Evolutionary conservation across 2,329 filamentous ascomycete genomes (phyloP).

Genomic region (Monilinia aucupariae): DNA sequence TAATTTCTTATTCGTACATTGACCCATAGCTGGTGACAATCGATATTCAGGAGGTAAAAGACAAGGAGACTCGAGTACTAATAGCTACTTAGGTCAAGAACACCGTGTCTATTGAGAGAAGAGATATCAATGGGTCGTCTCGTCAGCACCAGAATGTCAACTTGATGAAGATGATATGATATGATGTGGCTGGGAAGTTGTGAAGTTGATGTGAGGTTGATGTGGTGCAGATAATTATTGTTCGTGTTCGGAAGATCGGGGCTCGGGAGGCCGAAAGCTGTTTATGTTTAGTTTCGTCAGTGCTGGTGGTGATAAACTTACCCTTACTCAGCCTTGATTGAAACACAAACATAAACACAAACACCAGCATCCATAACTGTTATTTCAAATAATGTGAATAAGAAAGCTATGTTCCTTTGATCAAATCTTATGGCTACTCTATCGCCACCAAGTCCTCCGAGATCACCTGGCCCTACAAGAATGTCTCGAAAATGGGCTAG

Average conservation of each 20-base stretch:
- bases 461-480: conserved; percentile 36
- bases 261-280: conserved; percentile 1
- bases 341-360: no score
- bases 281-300: not conserved
- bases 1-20: not conserved
- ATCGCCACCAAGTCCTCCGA: conserved; percentile 29
- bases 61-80: not conserved
- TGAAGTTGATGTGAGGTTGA: no score
- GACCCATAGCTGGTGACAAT: not conserved
- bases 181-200: not conserved
- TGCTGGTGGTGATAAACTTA: no score
- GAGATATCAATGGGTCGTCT: not conserved
- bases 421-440: conserved; percentile 27
- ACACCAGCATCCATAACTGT: not conserved
- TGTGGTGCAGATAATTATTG: no score
- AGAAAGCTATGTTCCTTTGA: conserved; percentile 7
- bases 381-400: conserved; percentile 7
- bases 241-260: not conserved
- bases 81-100: not conserved
- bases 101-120: not conserved
- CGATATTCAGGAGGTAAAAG: not conserved
- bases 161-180: not conserved
- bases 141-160: not conserved
- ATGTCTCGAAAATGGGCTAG: conserved; percentile 59
- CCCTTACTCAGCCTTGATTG: conserved; percentile 2